Base-by-base conservation (phyloP, 2,329 filamentous ascomycete genomes). In the Seiridium cupressi region DNA sequence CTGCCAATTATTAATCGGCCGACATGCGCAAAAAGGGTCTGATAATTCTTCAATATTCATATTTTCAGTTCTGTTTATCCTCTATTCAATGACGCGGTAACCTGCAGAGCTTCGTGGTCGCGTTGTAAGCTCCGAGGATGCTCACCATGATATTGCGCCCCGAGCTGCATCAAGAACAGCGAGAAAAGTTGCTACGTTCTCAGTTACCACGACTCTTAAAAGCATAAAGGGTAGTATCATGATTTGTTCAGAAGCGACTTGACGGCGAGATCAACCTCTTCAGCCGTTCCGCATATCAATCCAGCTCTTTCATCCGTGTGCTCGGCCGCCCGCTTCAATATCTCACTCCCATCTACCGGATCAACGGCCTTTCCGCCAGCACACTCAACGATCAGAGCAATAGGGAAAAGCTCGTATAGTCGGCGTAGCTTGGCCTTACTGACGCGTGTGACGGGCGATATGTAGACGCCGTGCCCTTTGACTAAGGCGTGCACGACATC, bases 381-480 rank as follows among this genome's bases (percentile, higher is more conserved):
- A 61, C 84, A 86, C 70, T 88, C 86, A 1, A 88, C 64, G 2
- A 88, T 70, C 34, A 89, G 71, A 0, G 85, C 85, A n/a, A 89
- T 70, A 1, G 86, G 86, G 51, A 78, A 79, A 26, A 89, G 67
- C 72, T 89, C 86, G 61, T 85, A 89, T 35, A 88, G 70, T 5
- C 81, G 73, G 40, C 86, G 74, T 61, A 89, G 70, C 76, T 89
- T 89, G 0, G 86, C 83, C 63, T 75, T 76, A 65, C 79, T 84
- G 8, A 68, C 68, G 0, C 63, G 67, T 1, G 83, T 83, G 4
- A 86, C 84, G 0, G 86, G 86, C 1, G 80, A 84, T 2, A 87
- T 67, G 65, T 88, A 89, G 1, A 89, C 69, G 1, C 86, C 86
- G 58, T 88, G 84, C 0, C 84, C 84, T 70, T 88, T 88, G 61